phyloP scores from a whole-genome alignment of 805 yeast genomes.

The Ogataea neopini region DNA sequence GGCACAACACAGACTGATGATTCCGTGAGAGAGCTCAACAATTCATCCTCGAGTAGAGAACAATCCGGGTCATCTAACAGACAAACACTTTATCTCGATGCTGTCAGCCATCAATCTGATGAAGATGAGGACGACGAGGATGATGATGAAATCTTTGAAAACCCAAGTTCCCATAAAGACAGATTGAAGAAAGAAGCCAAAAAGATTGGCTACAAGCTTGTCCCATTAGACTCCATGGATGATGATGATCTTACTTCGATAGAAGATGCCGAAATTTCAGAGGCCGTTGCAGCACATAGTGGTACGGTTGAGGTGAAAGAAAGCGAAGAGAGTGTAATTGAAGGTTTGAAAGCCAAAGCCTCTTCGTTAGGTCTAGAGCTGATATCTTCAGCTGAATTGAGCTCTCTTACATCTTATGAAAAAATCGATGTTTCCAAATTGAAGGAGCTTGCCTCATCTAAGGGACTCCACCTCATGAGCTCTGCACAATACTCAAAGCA shows the following conservation, averaged over 20 bases:
- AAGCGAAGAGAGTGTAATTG: neutral
- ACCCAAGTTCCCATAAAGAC: constrained; percentile 29
- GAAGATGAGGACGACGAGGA: constrained; percentile 12
- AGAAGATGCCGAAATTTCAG: constrained; percentile 21
- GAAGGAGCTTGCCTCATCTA: constrained; percentile 17
- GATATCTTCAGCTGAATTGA: neutral
- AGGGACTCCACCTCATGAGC: constrained; percentile 20
- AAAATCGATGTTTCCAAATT: constrained; percentile 7
- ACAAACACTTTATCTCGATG: constrained; percentile 21
- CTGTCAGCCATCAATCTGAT: constrained; percentile 21
- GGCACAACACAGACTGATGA: neutral
- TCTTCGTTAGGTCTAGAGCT: constrained; percentile 1
- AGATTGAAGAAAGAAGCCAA: constrained; percentile 37
- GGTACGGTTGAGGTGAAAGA: constrained; percentile 8
- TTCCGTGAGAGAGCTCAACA: neutral
- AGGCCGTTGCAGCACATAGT: constrained; percentile 2
- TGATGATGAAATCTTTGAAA: constrained; percentile 17
- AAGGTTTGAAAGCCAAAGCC: neutral
- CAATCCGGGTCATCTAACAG: constrained; percentile 5
- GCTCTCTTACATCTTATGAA: neutral
- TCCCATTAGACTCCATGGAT: constrained; percentile 28
- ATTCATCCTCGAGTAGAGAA: neutral
- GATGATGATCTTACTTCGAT: constrained; percentile 27
- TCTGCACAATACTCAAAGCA: constrained; percentile 17
- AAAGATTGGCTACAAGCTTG: constrained; percentile 36